A percentile compares a stretch with the other conserved stretches of the same genome.
Evolutionary conservation across 495 filamentous ascomycete genomes (phyloP).

Genomic region (Thermothielavioides terrestris): DNA sequence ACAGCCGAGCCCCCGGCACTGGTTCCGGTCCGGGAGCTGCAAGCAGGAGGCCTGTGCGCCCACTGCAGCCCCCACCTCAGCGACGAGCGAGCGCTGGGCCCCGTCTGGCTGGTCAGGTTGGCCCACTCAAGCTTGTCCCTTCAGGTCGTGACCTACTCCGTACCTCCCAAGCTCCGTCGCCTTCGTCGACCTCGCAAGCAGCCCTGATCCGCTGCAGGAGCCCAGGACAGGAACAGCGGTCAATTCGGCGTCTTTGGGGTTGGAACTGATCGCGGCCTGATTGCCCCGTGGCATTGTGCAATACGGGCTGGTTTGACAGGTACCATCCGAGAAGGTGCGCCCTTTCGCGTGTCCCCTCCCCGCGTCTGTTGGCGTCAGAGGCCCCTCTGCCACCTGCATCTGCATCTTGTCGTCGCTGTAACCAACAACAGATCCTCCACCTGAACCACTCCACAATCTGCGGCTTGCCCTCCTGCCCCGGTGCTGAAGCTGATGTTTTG

Average conservation of each 20-base stretch:
- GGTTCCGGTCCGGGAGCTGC: no score
- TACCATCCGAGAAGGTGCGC: background rate
- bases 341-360: background rate
- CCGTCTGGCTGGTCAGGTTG: no score
- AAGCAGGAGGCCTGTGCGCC: background rate
- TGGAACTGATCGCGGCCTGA: no score
- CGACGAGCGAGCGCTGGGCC: background rate
- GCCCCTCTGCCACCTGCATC: background rate
- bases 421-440: background rate
- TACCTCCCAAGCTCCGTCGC: no score
- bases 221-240: no score
- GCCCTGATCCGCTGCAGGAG: no score
- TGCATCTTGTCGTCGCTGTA: background rate
- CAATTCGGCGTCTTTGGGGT: background rate
- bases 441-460: background rate
- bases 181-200: no score
- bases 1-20: no score
- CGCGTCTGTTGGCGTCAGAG: background rate
- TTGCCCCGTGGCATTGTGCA: background rate
- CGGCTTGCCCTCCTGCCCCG: background rate
- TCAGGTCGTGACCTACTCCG: no score
- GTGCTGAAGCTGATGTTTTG: background rate
- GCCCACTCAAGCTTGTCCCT: no score
- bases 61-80: background rate
- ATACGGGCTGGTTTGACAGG: background rate